phyloP scores from a whole-genome alignment of 2,329 filamentous ascomycete species.

The Seiridium cupressi region DNA sequence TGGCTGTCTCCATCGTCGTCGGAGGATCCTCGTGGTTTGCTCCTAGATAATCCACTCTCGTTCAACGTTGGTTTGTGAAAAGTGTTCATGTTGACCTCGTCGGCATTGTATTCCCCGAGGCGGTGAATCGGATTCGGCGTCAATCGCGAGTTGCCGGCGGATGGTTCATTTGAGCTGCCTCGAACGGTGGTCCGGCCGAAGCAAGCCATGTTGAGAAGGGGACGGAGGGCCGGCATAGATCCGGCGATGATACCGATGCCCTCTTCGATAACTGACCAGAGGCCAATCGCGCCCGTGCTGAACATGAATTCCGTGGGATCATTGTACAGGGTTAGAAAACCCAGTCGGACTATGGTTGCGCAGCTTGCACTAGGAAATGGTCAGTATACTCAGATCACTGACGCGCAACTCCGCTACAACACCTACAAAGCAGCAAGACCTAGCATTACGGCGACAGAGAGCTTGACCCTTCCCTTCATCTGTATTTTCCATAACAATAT shows the following conservation, averaged over 20 bases:
- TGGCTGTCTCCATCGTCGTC: constrained; percentile 27
- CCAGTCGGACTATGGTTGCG: constrained; percentile 38
- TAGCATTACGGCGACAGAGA: constrained; percentile 42
- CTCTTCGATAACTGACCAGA: constrained; percentile 47
- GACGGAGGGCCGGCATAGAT: constrained; percentile 43
- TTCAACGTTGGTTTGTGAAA: not conserved
- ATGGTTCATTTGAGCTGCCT: not conserved
- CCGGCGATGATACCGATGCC: constrained; percentile 49
- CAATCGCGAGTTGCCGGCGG: not conserved
- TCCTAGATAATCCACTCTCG: not conserved
- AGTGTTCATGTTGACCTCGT: not conserved
- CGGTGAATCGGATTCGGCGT: not conserved
- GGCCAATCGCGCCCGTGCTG: constrained; percentile 36
- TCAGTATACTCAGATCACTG: not conserved
- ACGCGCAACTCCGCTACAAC: not conserved
- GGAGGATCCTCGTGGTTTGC: not conserved
- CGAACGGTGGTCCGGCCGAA: constrained; percentile 12
- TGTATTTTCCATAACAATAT: constrained; percentile 38
- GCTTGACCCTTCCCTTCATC: constrained; percentile 40
- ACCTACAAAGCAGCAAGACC: constrained; percentile 39
- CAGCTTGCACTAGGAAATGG: constrained; percentile 26
- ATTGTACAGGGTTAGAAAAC: constrained; percentile 38
- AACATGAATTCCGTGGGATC: constrained; percentile 37
- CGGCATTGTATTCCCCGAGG: not conserved
- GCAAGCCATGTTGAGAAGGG: constrained; percentile 32